phyloP scores from a whole-genome alignment of 73 alveolate genomes.

The Paramecium primaurelia region DNA sequence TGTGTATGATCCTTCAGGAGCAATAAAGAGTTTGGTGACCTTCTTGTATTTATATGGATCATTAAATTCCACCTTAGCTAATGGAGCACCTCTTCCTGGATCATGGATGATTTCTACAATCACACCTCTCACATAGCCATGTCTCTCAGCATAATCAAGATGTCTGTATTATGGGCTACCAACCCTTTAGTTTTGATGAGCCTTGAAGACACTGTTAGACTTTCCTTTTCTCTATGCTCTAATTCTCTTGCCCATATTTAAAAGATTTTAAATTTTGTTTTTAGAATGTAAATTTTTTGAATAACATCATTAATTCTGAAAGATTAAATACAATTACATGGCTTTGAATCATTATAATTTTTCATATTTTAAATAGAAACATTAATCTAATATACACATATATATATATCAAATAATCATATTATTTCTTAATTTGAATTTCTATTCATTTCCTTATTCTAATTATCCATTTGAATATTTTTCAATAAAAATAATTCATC shows the following conservation, averaged over 20 bases:
- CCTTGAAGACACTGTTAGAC: slow-evolving; percentile 64
- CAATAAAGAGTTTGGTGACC: slow-evolving; percentile 89
- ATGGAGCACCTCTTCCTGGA: slow-evolving; percentile 98
- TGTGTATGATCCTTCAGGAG: slow-evolving; percentile 96
- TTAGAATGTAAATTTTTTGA: background rate
- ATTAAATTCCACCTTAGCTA: slow-evolving; percentile 93
- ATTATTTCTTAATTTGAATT: background rate
- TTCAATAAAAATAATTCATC: background rate
- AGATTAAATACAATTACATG: background rate
- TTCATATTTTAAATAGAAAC: background rate
- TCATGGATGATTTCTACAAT: slow-evolving; percentile 92
- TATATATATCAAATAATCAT: background rate
- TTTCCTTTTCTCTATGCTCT: slow-evolving; percentile 64
- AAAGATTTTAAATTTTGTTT: background rate
- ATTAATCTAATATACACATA: background rate
- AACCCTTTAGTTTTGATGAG: slow-evolving; percentile 57
- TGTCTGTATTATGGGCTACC: slow-evolving; percentile 65
- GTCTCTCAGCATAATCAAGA: slow-evolving; percentile 64
- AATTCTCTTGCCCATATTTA: slow-evolving; percentile 36
- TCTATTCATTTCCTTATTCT: background rate
- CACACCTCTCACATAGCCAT: slow-evolving; percentile 62
- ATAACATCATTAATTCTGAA: background rate
- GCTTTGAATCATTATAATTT: background rate
- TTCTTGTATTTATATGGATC: slow-evolving; percentile 94
- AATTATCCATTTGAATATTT: background rate